A percentile compares a stretch with the other conserved stretches of the same genome.
phyloP scores from a whole-genome alignment of 2,329 filamentous ascomycete species.

The Colletotrichum melonis region DNA sequence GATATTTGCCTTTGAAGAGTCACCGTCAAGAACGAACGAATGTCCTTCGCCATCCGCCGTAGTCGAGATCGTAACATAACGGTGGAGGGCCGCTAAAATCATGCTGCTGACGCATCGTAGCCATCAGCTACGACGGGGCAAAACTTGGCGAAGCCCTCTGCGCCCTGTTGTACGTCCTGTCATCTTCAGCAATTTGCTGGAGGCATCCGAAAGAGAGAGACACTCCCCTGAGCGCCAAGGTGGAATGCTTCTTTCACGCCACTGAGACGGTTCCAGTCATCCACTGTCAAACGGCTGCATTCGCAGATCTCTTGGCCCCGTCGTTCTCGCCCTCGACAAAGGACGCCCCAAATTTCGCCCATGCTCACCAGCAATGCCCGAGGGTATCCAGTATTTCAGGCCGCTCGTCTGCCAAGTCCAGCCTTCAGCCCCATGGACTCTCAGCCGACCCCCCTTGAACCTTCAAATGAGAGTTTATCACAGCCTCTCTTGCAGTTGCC shows the following conservation, averaged over 20 bases:
- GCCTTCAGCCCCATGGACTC: background rate
- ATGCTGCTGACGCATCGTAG: background rate
- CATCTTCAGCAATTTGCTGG: background rate
- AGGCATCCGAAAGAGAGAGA: background rate
- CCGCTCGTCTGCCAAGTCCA: background rate
- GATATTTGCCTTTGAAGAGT: background rate
- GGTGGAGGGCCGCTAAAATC: background rate
- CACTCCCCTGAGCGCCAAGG: background rate
- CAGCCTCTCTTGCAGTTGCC: background rate
- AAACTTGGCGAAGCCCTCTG: background rate
- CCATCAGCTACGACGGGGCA: background rate
- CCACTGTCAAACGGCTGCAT: background rate
- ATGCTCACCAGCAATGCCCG: background rate
- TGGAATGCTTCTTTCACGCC: background rate
- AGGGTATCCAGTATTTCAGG: background rate
- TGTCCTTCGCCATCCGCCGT: background rate
- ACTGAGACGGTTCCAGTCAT: background rate
- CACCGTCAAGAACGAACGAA: background rate
- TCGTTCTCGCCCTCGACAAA: background rate
- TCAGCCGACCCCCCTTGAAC: background rate
- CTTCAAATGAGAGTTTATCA: background rate
- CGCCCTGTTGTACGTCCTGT: background rate
- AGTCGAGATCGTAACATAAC: background rate
- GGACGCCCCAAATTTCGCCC: background rate
- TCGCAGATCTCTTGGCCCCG: background rate